Conservation (phyloP, 2,329 filamentous ascomycete species). For the Grosmannia serpens region DNA sequence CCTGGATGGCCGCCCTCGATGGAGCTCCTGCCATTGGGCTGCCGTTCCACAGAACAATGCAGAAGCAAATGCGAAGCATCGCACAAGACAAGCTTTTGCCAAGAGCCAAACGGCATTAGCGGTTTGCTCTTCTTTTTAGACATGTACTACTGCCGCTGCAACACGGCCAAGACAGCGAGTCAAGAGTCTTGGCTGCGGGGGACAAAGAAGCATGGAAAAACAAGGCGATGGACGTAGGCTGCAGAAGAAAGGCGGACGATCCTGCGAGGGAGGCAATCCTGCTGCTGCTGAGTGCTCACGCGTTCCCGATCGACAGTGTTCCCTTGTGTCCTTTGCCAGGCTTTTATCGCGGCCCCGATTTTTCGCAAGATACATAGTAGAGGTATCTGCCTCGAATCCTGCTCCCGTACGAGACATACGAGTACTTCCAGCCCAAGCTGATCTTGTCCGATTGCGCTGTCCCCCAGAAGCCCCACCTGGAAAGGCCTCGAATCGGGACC, state of each 20-base stretch:
- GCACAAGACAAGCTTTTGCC: slow-evolving; percentile 8
- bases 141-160: background rate
- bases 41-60: background rate
- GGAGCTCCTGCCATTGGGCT: background rate
- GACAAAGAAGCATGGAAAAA: background rate
- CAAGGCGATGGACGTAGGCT: background rate
- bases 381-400: no score
- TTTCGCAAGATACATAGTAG: no score
- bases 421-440: background rate
- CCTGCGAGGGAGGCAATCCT: no score
- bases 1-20: background rate
- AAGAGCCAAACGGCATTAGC: background rate
- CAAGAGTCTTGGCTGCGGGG: background rate
- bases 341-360: no score
- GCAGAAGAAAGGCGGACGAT: background rate
- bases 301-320: no score
- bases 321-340: no score
- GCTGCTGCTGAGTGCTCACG: no score
- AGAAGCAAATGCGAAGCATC: background rate
- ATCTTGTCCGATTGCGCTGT: background rate
- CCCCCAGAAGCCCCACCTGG: background rate
- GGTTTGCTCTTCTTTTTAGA: background rate
- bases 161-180: background rate
- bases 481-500: background rate
- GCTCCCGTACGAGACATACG: background rate